phyloP scores from a whole-genome alignment of 768 basidiomycete genomes.

The Lentinus brumalis region DNA sequence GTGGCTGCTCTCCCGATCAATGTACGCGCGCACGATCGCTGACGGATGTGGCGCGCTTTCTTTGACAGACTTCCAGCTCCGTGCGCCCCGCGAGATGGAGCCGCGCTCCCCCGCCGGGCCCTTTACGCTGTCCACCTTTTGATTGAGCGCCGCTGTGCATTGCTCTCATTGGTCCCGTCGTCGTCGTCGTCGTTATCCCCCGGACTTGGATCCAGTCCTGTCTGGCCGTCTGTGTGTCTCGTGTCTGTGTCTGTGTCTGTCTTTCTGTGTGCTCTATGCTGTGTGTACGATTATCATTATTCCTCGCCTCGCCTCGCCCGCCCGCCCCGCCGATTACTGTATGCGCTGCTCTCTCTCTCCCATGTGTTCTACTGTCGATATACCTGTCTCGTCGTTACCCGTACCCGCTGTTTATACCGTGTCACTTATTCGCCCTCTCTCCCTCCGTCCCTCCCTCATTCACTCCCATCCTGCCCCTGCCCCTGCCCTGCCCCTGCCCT shows the following conservation, averaged over 20 bases:
- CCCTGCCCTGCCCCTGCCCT: neutral
- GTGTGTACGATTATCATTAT: conserved; percentile 22
- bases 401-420: conserved; percentile 17
- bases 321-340: neutral
- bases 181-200: neutral
- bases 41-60: conserved; percentile 4
- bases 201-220: neutral
- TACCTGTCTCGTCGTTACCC: conserved; percentile 20
- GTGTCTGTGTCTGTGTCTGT: conserved; percentile 9
- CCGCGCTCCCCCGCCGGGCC: conserved; percentile 47
- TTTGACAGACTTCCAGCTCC: conserved; percentile 61
- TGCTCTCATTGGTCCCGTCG: neutral
- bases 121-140: conserved; percentile 65
- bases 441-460: neutral
- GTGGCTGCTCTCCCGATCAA: neutral
- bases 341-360: neutral
- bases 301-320: neutral
- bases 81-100: conserved; percentile 54
- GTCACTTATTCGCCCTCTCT: neutral
- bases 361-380: conserved; percentile 21
- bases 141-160: conserved; percentile 15
- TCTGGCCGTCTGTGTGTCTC: conserved; percentile 1
- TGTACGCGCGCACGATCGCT: neutral
- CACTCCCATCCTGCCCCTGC: neutral
- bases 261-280: conserved; percentile 6